phyloP scores from a whole-genome alignment of 805 yeast genomes.

The Spathaspora gorwiae region DNA sequence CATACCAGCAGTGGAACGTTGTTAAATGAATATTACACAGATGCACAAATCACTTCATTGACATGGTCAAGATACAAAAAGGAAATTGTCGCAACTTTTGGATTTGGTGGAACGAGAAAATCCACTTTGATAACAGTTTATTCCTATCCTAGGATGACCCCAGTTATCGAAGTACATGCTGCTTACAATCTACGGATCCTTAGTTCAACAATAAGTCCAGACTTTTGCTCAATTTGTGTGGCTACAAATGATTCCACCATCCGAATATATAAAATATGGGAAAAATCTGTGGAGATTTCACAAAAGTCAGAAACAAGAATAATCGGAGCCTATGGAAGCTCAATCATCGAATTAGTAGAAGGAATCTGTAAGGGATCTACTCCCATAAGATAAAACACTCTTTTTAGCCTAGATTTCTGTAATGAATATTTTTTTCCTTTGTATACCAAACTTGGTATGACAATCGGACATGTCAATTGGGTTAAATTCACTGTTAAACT shows the following conservation, averaged over 20 bases:
- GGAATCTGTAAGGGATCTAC: conserved; percentile 38
- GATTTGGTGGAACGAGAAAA: conserved; percentile 57
- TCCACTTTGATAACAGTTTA: conserved; percentile 56
- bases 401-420: too few relatives aligned
- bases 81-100: conserved; percentile 76
- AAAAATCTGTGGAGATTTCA: conserved; percentile 22
- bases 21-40: conserved; percentile 50
- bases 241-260: conserved; percentile 79
- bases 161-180: conserved; percentile 46
- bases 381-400: conserved; percentile 12
- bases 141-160: conserved; percentile 60
- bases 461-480: conserved; percentile 54
- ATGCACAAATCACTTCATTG: conserved; percentile 74
- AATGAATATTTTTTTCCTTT: too few relatives aligned
- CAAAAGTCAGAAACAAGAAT: conserved; percentile 2
- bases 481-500: conserved; percentile 71
- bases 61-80: conserved; percentile 65
- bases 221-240: conserved; percentile 56
- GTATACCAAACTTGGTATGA: background rate
- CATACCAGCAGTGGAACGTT: conserved; percentile 76
- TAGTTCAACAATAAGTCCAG: conserved; percentile 66
- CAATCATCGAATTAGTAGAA: conserved; percentile 47
- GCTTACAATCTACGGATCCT: conserved; percentile 53
- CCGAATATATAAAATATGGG: conserved; percentile 72
- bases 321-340: conserved; percentile 24